Base-by-base conservation (phyloP, 768 basidiomycete species). In the Lactifluus echinatus region DNA sequence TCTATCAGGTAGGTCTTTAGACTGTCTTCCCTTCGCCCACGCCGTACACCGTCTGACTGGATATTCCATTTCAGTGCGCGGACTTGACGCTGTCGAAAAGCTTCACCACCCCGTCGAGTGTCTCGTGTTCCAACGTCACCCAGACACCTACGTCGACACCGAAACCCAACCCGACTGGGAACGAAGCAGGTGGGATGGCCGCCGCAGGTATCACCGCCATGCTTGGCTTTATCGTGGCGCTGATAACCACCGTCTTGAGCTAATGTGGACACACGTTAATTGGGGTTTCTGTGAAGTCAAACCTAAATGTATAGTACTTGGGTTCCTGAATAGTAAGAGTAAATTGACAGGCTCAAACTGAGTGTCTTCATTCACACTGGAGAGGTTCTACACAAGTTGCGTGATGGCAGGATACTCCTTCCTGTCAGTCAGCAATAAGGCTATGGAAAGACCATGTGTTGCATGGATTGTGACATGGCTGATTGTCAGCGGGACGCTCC, bases 41-140 rank as follows among this genome's bases (percentile, higher is more conserved):
- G 15, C 19, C 28, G 36, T 42, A 8, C 17, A 19, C n/a, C 4
- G 21, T 29, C 8, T 34, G 23, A 48, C 28, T 8, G 53, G 49
- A 26, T 15, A 19, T 40, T 42, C 39, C 3, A 23, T 14, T 23
- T 10, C 49, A 92, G 86, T 93, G 90, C 66, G 79, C 91, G 37
- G 92, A 93, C 70, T 68, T 93, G 63, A 83, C 84, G 21, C 72
- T 94, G 33, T 77, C 82, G 42, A 76, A 72, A n/a, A 76, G 68
- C 64, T 74, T 74, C 60, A 76, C 73, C 15, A 71, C 81, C 31
- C 75, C 82, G 1, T 71, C 76, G 33, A 76, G 72, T 53, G 66
- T 70, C n/a, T 29, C 66, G 15, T 76, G 76, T 66, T 51, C 69
- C 15, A 75, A 72, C 49, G 62, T 12, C 14, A 42, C 70, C 31